A percentile compares a stretch with the other conserved stretches of the same genome.
Conservation (phyloP, 164 flowering plant species). For the Tinospora cordifolia region DNA sequence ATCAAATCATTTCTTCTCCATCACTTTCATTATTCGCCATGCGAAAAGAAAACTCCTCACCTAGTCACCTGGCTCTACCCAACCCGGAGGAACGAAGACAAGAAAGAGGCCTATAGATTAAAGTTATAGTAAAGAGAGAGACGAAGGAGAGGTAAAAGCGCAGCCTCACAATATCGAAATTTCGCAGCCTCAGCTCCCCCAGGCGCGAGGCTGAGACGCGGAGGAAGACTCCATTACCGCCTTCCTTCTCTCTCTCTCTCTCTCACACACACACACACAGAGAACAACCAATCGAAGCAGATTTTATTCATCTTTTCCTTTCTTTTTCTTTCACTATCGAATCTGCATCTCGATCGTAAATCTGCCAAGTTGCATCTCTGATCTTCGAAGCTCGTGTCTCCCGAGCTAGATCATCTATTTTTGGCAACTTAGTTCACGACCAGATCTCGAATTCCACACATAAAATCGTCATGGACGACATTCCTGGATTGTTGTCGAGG, state of each 20-base stretch:
- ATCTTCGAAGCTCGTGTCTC: not conserved
- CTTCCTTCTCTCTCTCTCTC: not conserved
- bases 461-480: constrained; percentile 40
- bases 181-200: not conserved
- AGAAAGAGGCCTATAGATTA: too few relatives aligned
- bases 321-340: not conserved
- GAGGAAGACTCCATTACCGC: not conserved
- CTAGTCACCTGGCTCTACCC: too few relatives aligned
- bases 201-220: not conserved
- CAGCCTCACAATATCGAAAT: not conserved
- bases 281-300: not conserved
- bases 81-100: too few relatives aligned
- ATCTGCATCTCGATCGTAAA: not conserved
- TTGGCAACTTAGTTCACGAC: not conserved
- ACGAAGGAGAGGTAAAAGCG: not conserved
- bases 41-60: too few relatives aligned
- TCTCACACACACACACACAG: not conserved
- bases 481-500: constrained; percentile 42
- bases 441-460: not conserved
- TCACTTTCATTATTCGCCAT: too few relatives aligned
- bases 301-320: not conserved
- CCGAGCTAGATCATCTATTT: not conserved
- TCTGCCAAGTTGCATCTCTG: not conserved
- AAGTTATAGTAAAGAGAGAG: too few relatives aligned
- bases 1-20: too few relatives aligned